Conservation (phyloP, 768 basidiomycete genomes). For the Lactifluus rugatus region DNA sequence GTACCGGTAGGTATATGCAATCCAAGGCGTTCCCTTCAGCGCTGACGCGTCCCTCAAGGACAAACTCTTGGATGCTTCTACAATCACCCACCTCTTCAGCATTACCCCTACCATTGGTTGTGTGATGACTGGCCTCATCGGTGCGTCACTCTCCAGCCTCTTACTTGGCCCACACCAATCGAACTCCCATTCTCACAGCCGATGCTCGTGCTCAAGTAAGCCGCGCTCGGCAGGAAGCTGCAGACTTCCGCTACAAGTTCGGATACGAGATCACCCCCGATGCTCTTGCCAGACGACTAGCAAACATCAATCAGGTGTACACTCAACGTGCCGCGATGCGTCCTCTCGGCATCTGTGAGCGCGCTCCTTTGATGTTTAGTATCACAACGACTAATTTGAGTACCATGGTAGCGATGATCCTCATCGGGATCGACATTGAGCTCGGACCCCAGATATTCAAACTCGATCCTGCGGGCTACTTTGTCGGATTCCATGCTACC, state of each 20-base stretch:
- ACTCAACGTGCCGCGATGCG: conserved; percentile 97
- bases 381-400: background rate
- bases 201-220: conserved; percentile 86
- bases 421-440: conserved; percentile 88
- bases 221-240: conserved; percentile 82
- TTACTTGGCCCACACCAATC: background rate
- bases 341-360: conserved; percentile 86
- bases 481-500: conserved; percentile 96
- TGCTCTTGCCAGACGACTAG: conserved; percentile 86
- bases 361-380: background rate
- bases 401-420: conserved; percentile 67
- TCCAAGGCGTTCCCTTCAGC: background rate
- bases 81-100: conserved; percentile 91
- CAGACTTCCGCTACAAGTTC: conserved; percentile 89
- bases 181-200: conserved; percentile 38
- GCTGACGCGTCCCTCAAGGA: conserved; percentile 45
- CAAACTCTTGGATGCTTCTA: conserved; percentile 91
- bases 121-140: conserved; percentile 95
- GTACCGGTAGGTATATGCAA: conserved; percentile 54
- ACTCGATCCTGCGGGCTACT: conserved; percentile 97
- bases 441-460: conserved; percentile 96
- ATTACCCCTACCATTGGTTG: conserved; percentile 96
- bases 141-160: conserved; percentile 34
- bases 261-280: conserved; percentile 98
- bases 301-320: conserved; percentile 98